Evolutionary conservation across 2,329 filamentous ascomycete genomes (phyloP), one percentile per base, ranked within the genome.

Genomic region (Pseudocercospora fijiensis): DNA sequence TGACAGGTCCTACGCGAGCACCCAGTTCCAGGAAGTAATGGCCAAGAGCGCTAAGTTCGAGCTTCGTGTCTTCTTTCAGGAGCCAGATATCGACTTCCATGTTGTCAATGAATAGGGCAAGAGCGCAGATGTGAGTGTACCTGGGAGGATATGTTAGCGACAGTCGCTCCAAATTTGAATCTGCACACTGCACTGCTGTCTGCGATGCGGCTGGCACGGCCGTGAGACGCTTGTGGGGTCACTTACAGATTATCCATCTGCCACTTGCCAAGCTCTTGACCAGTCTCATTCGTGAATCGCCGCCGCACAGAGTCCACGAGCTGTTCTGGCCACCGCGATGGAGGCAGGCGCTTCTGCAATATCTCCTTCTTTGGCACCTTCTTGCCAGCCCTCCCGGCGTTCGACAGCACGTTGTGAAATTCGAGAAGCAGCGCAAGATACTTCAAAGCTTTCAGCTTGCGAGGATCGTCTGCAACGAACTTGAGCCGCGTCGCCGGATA

Each of bases 11-110:
- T 33, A 91, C 82, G 70, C 83, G 85, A 28, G 88, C 90, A 22
- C 91, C 91, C 68, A 95, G 87, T 76, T 94, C 91, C 55, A 81
- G 78, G 76, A 90, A 93, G 76, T 92, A 93, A 73, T 87, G 84
- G 58, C 81, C 84, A 71, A 94, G 78, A 73, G 86, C 81, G 77
- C 86, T 89, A 76, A 88, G 86, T 69, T 92, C 89, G 62, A 93
- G 72, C 73, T 85, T 84, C 64, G 95, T 77, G 73, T 95, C 91
- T 66, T 90, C 86, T 59, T 86, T 84, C 67, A 96, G 78, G 68
- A 88, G 84, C 66, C 84, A 84, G 6, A 88, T 88, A 71, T 93
- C 88, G 61, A 91, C 86, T 73, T 88, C 86, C 73, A 87, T 92
- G 73, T 88, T 87, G 71, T 92, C 89, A 18, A 92, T 80, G 66